Evolutionary conservation across 2,329 filamentous ascomycete genomes (phyloP).

Genomic region (Aspergillus oerlinghausenensis): DNA sequence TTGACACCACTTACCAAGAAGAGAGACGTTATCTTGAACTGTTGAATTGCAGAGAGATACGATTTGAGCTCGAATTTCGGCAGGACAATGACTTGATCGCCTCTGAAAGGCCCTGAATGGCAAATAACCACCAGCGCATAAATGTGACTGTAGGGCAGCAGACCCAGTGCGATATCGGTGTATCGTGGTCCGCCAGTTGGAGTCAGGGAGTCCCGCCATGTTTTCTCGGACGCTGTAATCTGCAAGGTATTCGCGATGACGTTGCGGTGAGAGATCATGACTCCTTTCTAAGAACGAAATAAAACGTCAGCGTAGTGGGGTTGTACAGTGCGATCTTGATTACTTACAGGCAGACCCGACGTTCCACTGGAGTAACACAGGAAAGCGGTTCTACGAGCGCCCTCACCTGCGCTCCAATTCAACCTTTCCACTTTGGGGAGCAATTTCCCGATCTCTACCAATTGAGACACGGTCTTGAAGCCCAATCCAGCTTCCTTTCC

Average conservation of each 20-base stretch:
- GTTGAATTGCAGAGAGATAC: constrained; percentile 61
- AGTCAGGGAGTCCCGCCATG: constrained; percentile 20
- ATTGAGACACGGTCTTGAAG: constrained; percentile 62
- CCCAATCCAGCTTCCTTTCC: constrained; percentile 39
- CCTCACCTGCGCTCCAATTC: constrained; percentile 40
- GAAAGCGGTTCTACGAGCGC: constrained; percentile 62
- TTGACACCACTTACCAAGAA: constrained; percentile 52
- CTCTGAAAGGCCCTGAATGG: constrained; percentile 62
- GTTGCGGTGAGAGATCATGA: constrained; percentile 76
- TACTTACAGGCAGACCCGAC: constrained; percentile 65
- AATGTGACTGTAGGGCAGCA: constrained; percentile 79
- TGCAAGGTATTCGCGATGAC: constrained; percentile 74
- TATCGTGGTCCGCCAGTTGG: constrained; percentile 44
- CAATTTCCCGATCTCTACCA: constrained; percentile 57
- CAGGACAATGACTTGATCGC: constrained; percentile 68
- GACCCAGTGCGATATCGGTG: constrained; percentile 56
- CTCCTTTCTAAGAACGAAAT: constrained; percentile 60
- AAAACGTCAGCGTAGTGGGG: constrained; percentile 7
- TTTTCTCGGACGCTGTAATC: constrained; percentile 49
- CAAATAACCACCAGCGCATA: constrained; percentile 71
- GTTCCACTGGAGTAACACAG: constrained; percentile 78
- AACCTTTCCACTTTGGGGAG: constrained; percentile 37
- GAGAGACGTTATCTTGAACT: constrained; percentile 63
- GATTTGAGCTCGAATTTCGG: constrained; percentile 67
- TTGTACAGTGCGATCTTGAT: neutral